Evolutionary conservation across 2,329 filamentous ascomycete species (phyloP).

Genomic region (Aspergillus sojae): DNA sequence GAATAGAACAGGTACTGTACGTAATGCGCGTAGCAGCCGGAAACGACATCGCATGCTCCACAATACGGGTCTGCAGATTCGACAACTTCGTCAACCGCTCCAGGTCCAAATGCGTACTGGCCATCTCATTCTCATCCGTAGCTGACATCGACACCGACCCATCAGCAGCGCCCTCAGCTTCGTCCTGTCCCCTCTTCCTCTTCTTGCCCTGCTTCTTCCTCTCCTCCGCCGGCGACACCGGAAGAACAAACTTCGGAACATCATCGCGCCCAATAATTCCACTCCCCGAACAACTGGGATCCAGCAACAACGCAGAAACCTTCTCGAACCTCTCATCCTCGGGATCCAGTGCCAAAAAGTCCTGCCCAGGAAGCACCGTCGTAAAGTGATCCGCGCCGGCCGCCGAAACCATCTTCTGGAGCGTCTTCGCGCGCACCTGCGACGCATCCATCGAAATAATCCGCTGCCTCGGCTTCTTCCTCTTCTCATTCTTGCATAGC

Average conservation of each 20-base stretch:
- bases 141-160: slow-evolving; percentile 11
- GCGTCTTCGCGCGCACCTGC: slow-evolving; percentile 64
- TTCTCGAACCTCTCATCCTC: slow-evolving; percentile 60
- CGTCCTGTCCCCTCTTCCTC: slow-evolving; percentile 41
- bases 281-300: slow-evolving; percentile 94
- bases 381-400: slow-evolving; percentile 72
- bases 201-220: slow-evolving; percentile 40
- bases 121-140: slow-evolving; percentile 41
- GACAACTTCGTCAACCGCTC: slow-evolving; percentile 73
- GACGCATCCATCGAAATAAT: slow-evolving; percentile 56
- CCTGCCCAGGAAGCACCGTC: slow-evolving; percentile 70
- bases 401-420: slow-evolving; percentile 80
- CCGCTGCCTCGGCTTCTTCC: slow-evolving; percentile 32
- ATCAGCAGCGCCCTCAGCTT: neutral
- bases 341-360: slow-evolving; percentile 80
- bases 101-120: slow-evolving; percentile 50
- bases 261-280: slow-evolving; percentile 91
- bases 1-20: slow-evolving; percentile 92
- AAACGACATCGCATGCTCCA: slow-evolving; percentile 84
- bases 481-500: slow-evolving; percentile 43
- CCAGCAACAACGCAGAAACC: slow-evolving; percentile 83
- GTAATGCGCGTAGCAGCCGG: slow-evolving; percentile 74
- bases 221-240: slow-evolving; percentile 28
- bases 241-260: slow-evolving; percentile 68
- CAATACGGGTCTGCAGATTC: slow-evolving; percentile 76